A percentile compares a stretch with the other conserved stretches of the same genome.
Evolutionary conservation across 2,329 filamentous ascomycete species (phyloP).

Genomic region (Fonsecaea nubica): DNA sequence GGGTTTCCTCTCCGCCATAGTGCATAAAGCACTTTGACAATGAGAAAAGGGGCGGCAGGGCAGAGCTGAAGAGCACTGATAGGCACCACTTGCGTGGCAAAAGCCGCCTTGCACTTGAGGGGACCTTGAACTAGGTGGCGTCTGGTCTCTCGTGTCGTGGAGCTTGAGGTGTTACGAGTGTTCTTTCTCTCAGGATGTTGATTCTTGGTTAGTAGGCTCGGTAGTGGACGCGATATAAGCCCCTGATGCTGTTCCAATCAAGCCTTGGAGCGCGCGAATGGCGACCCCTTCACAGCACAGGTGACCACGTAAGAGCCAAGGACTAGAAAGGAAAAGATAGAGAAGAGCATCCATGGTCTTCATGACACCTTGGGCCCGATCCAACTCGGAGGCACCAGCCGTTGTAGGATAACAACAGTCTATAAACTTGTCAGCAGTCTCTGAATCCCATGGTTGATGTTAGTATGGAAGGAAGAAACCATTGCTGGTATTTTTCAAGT

Average conservation of each 20-base stretch:
- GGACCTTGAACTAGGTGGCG: neutral
- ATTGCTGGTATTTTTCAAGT: neutral
- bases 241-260: neutral
- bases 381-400: neutral
- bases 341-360: neutral
- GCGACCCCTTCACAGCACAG: neutral
- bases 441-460: neutral
- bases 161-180: neutral
- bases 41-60: slow-evolving; percentile 23
- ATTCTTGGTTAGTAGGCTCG: neutral
- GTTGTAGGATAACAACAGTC: neutral
- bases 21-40: slow-evolving; percentile 25
- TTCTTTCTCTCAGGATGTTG: no score
- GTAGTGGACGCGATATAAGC: neutral
- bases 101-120: neutral
- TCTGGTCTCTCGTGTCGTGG: neutral
- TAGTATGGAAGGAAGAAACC: neutral
- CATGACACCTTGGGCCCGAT: neutral
- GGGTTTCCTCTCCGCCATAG: slow-evolving; percentile 24
- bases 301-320: neutral
- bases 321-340: neutral
- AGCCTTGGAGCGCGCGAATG: neutral
- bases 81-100: neutral
- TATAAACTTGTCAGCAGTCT: slow-evolving; percentile 6
- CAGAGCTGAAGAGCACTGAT: neutral